Evolutionary conservation across 768 basidiomycete species (phyloP), one percentile per base, ranked within the genome.

Genomic region (Pleurotus ostreatus): DNA sequence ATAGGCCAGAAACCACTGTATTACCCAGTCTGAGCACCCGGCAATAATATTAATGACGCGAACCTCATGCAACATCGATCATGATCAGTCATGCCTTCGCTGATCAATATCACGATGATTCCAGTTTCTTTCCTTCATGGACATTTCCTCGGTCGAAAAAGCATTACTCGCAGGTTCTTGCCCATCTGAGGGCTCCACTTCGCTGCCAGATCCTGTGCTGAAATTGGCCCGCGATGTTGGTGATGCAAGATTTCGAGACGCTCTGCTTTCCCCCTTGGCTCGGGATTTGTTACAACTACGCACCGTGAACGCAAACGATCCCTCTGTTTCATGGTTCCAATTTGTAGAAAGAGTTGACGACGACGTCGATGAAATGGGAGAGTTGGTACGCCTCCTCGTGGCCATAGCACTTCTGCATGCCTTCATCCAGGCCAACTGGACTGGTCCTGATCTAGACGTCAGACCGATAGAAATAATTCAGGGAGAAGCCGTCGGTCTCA

Each of bases 351-450:
- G 23, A 60, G 12, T 37, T 26, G 53, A 18, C 34, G 23, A 55
- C 38, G 62, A 65, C 3, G 71, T 74, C 48, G 68, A 70, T 2
- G 62, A 68, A 12, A 78, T 80, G 43, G 71, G 70, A 39, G 89
- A 89, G 66, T 63, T 87, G 18, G 58, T 78, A 38, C 79, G 78
- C 26, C 74, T 98, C 39, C 69, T 82, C 9, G 60, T 93, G 8
- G 92, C 84, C 0, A 78, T 96, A 8, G 85, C 93, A 5, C 88
- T 87, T 59, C 76, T 98, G 20, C 93, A 97, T 60, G 84, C 91
- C 0, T 99, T 95, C 73, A 77, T 94, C 4, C 97, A 99, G 68
- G 79, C 77, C 25, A 99, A 99, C 70, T 99, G 94, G 94, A 98
- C 95, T 0, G 97, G 97, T 4, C 97, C 97, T 2, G 80, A 89